phyloP scores from a whole-genome alignment of 352 stramenopile species.

The Nothophytophthora sp. region DNA sequence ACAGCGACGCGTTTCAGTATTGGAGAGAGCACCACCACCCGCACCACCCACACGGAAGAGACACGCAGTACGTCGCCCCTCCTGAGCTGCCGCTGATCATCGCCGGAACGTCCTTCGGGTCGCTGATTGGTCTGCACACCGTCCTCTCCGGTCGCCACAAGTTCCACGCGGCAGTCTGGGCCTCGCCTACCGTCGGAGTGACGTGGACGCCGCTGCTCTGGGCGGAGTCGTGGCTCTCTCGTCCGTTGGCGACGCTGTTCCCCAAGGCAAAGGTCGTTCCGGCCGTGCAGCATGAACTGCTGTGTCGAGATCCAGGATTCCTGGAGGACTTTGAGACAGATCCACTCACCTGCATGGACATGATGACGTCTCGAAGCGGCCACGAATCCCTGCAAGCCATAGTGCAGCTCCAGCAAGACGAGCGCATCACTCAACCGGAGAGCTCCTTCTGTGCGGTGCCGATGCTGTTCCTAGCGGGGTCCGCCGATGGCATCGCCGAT shows the following conservation, averaged over 20 bases:
- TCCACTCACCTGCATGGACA: slow-evolving; percentile 43
- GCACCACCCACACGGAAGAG: neutral
- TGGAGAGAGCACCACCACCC: slow-evolving; percentile 19
- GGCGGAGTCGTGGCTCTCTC: slow-evolving; percentile 35
- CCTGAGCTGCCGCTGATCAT: slow-evolving; percentile 43
- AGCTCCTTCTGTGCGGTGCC: slow-evolving; percentile 32
- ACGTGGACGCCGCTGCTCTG: slow-evolving; percentile 44
- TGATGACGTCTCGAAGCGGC: slow-evolving; percentile 39
- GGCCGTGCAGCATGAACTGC: slow-evolving; percentile 42
- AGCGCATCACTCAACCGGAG: slow-evolving; percentile 21
- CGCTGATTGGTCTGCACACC: slow-evolving; percentile 55
- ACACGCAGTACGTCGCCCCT: slow-evolving; percentile 4
- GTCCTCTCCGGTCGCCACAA: slow-evolving; percentile 44
- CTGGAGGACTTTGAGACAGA: slow-evolving; percentile 47
- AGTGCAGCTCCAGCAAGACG: slow-evolving; percentile 26
- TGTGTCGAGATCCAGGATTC: slow-evolving; percentile 40
- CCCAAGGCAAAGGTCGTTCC: slow-evolving; percentile 42
- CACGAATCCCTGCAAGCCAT: slow-evolving; percentile 34
- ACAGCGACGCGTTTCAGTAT: slow-evolving; percentile 24
- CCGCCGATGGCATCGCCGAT: slow-evolving; percentile 44
- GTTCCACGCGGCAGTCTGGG: slow-evolving; percentile 53
- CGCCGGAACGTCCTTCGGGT: slow-evolving; percentile 60
- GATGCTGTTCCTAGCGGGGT: slow-evolving; percentile 41
- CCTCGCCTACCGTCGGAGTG: slow-evolving; percentile 51
- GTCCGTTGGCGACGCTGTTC: slow-evolving; percentile 35